These are phyloP conservation scores for Coffea humblotiana DNA, from an alignment of 305 asterid species.

Conservation along the genomic window DNA sequence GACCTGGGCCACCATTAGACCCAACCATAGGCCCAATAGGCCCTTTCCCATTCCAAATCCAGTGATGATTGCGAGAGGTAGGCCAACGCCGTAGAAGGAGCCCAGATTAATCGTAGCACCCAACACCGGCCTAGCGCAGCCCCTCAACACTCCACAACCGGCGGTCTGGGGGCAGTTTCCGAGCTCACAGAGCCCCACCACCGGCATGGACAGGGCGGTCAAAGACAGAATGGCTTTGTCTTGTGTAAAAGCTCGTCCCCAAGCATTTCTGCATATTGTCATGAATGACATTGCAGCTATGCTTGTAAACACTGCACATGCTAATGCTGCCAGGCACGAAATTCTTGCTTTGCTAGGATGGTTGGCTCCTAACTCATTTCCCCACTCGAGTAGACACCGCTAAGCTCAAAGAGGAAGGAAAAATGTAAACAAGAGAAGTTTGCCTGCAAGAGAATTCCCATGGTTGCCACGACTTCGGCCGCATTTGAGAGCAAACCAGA, in stretches of 20 bases:
- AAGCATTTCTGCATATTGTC: constrained; percentile 23
- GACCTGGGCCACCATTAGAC: constrained; percentile 53
- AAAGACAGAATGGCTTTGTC: constrained; percentile 37
- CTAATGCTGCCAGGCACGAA: constrained; percentile 30
- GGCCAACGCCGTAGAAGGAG: constrained; percentile 58
- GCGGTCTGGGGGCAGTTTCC: constrained; percentile 68
- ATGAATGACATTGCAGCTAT: constrained; percentile 33
- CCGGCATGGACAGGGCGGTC: constrained; percentile 50
- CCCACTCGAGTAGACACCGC: constrained; percentile 64
- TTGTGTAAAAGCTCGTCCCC: constrained; percentile 46
- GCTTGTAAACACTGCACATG: constrained; percentile 39
- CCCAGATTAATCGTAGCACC: constrained; percentile 49
- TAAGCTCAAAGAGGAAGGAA: constrained; percentile 47
- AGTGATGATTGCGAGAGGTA: constrained; percentile 46
- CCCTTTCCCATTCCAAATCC: constrained; percentile 50
- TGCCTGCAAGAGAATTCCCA: constrained; percentile 63
- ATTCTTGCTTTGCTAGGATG: constrained; percentile 42
- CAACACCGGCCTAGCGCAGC: constrained; percentile 54
- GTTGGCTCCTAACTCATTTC: constrained; percentile 59
- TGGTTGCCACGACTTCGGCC: constrained; percentile 48
- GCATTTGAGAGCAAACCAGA: constrained; percentile 47
- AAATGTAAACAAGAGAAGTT: constrained; percentile 54
- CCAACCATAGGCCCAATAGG: constrained; percentile 51
- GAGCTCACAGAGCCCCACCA: constrained; percentile 63
- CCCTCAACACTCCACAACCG: constrained; percentile 63